These are phyloP conservation scores for Heliocybe sulcata DNA, from an alignment of 1,284 basidiomycete species.

Conservation along the genomic window DNA sequence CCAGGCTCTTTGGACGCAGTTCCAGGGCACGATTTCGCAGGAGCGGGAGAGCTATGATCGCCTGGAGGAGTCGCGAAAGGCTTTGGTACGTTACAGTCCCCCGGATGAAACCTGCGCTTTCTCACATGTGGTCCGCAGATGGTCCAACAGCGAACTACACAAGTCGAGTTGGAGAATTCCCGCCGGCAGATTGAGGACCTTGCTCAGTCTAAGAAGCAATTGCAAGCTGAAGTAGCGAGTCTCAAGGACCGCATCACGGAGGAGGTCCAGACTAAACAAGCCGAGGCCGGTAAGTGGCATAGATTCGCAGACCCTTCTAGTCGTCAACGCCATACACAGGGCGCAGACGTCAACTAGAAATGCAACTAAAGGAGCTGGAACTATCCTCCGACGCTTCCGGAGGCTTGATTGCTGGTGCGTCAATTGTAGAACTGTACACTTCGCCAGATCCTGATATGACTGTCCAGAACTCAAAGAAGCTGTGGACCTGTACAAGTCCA, in stretches of 20 bases:
- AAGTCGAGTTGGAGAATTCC: constrained; percentile 57
- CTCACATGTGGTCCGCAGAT: constrained; percentile 31
- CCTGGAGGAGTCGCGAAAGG: constrained; percentile 67
- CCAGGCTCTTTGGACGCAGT: constrained; percentile 63
- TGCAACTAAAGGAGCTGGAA: constrained; percentile 60
- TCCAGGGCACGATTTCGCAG: constrained; percentile 52
- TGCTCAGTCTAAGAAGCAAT: constrained; percentile 44
- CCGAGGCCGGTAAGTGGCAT: constrained; percentile 41
- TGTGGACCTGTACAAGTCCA: constrained; percentile 58
- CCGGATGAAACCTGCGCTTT: too few species aligned
- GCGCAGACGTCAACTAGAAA: constrained; percentile 53
- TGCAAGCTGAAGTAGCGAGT: constrained; percentile 49
- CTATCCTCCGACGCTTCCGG: constrained; percentile 52
- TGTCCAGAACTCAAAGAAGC: constrained; percentile 51
- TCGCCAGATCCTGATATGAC: not conserved
- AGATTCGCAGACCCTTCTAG: not conserved
- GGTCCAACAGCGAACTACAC: constrained; percentile 59
- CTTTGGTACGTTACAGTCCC: constrained; percentile 58
- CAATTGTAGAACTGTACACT: not conserved
- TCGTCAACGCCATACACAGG: constrained; percentile 25
- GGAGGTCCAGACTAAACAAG: constrained; percentile 45
- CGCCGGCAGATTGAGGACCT: constrained; percentile 56
- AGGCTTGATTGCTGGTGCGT: constrained; percentile 48
- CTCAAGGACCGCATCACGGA: constrained; percentile 51
- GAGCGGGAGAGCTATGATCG: constrained; percentile 57